These are phyloP conservation scores for Bifiguratus adelaidae DNA, from an alignment of 192 early-diverging fungal genomes.

Conservation along the genomic window DNA sequence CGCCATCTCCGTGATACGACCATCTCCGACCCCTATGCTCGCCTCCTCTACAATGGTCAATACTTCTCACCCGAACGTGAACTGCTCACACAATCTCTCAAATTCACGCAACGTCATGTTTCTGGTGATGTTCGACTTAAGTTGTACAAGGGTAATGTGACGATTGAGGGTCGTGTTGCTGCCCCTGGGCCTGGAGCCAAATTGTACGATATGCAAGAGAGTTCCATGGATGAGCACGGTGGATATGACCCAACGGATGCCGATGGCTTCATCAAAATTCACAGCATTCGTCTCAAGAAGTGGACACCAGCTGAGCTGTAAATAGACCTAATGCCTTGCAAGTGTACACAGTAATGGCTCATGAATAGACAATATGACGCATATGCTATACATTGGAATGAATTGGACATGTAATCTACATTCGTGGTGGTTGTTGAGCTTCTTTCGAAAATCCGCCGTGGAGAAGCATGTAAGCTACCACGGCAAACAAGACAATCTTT, in stretches of 20 bases:
- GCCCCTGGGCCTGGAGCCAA: slow-evolving; percentile 53
- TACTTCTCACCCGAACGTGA: slow-evolving; percentile 97
- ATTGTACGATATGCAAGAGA: slow-evolving; percentile 93
- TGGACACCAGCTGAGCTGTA: slow-evolving; percentile 46
- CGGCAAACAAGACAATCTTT: no score
- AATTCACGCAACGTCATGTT: slow-evolving; percentile 75
- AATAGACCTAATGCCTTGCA: no score
- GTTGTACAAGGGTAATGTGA: slow-evolving; percentile 91
- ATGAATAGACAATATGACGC: no score
- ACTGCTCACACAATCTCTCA: slow-evolving; percentile 74
- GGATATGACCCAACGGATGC: slow-evolving; percentile 89
- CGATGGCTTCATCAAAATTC: slow-evolving; percentile 97
- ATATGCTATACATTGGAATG: no score
- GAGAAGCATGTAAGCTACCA: no score
- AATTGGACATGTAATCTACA: no score
- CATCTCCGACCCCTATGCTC: slow-evolving; percentile 65
- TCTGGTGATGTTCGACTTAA: slow-evolving; percentile 90
- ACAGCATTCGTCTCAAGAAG: slow-evolving; percentile 90
- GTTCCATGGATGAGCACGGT: slow-evolving; percentile 89
- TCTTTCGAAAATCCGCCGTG: no score
- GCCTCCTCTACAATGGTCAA: slow-evolving; percentile 87
- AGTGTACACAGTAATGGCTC: no score
- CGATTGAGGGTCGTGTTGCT: slow-evolving; percentile 84
- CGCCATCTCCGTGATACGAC: slow-evolving; percentile 89
- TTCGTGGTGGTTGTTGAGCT: no score